Evolutionary conservation across 345 rosid genomes (phyloP).

Genomic region (Iberis pinnata): DNA sequence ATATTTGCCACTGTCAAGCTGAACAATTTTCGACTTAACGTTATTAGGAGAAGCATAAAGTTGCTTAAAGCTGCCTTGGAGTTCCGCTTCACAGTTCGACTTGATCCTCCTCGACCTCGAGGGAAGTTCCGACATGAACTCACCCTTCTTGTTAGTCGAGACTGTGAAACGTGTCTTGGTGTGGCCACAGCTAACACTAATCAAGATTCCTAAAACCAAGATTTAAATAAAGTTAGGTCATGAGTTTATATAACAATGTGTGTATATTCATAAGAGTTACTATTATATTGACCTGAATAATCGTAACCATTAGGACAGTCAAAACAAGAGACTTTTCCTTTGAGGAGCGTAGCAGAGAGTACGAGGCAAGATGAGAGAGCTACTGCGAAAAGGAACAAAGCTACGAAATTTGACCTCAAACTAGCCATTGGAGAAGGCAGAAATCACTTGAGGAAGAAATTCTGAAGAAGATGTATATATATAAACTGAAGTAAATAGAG

Average conservation of each 20-base stretch:
- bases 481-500: slow-evolving; percentile 6
- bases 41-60: slow-evolving; percentile 43
- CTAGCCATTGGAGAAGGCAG: slow-evolving; percentile 43
- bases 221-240: slow-evolving; percentile 7
- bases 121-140: slow-evolving; percentile 57
- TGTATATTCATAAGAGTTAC: background rate
- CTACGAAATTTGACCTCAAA: slow-evolving; percentile 4
- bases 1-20: slow-evolving; percentile 31
- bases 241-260: background rate
- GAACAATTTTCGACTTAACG: slow-evolving; percentile 43
- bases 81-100: slow-evolving; percentile 45
- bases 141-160: slow-evolving; percentile 42
- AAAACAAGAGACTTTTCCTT: slow-evolving; percentile 57
- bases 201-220: slow-evolving; percentile 43
- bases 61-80: slow-evolving; percentile 52
- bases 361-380: slow-evolving; percentile 38
- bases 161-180: slow-evolving; percentile 37
- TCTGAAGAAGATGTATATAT: slow-evolving; percentile 2
- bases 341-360: slow-evolving; percentile 25
- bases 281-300: slow-evolving; percentile 47
- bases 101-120: background rate
- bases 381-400: slow-evolving; percentile 31
- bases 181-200: slow-evolving; percentile 53
- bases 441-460: slow-evolving; percentile 12
- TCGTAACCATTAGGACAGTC: slow-evolving; percentile 45